Percentiles rank a stretch among this genome's conserved stretches.
Evolutionary conservation across 2,329 filamentous ascomycete species (phyloP).

Genomic region (Aspergillaceae sp.): DNA sequence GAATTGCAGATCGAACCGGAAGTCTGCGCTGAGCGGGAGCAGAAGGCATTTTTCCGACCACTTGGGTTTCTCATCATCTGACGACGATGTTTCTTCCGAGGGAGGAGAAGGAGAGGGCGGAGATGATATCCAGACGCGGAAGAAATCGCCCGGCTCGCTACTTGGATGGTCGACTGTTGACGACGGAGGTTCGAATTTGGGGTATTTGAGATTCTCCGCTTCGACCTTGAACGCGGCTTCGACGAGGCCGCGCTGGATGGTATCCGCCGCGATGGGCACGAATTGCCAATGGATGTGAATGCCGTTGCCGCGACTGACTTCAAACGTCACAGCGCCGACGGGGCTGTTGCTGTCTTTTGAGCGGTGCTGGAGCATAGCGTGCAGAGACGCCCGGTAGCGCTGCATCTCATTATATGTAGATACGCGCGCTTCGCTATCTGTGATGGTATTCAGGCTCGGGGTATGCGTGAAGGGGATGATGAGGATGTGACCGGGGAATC

Average conservation of each 20-base stretch:
- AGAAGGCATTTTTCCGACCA: constrained; percentile 56
- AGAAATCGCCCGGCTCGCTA: constrained; percentile 53
- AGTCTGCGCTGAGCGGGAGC: constrained; percentile 61
- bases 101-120: constrained; percentile 20
- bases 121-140: constrained; percentile 68
- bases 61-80: constrained; percentile 6
- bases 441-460: constrained; percentile 62
- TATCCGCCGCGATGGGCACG: constrained; percentile 61
- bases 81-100: constrained; percentile 4
- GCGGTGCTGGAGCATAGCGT: constrained; percentile 58
- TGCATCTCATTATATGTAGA: constrained; percentile 72
- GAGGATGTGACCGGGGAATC: constrained; percentile 77
- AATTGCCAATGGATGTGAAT: constrained; percentile 95
- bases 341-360: constrained; percentile 26
- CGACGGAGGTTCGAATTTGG: constrained; percentile 39
- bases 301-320: constrained; percentile 72
- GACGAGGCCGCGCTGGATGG: constrained; percentile 64
- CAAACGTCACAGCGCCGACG: constrained; percentile 82
- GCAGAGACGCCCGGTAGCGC: constrained; percentile 66
- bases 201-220: constrained; percentile 64
- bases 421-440: constrained; percentile 46
- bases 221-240: constrained; percentile 84
- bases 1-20: constrained; percentile 85
- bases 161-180: constrained; percentile 30
- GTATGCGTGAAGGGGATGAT: constrained; percentile 83